Evolutionary conservation across 345 rosid genomes (phyloP).

Genomic region (Hypericum perforatum): DNA sequence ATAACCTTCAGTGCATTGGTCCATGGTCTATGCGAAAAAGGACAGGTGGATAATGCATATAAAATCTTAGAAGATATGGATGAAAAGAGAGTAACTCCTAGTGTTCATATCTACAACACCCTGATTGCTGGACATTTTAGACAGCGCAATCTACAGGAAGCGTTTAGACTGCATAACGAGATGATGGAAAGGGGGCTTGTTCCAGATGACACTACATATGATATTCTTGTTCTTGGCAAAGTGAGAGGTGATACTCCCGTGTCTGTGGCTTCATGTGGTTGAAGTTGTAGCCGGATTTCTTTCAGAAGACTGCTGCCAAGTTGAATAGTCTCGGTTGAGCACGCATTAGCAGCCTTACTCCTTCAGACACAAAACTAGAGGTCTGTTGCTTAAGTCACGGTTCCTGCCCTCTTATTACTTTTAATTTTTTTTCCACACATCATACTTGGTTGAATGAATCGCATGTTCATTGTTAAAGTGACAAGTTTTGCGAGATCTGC

Average conservation of each 20-base stretch:
- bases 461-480: no score
- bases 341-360: no score
- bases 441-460: no score
- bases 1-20: slow-evolving; percentile 39
- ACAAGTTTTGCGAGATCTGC: no score
- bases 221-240: slow-evolving; percentile 51
- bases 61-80: slow-evolving; percentile 61
- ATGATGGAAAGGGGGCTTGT: slow-evolving; percentile 76
- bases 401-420: no score
- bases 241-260: slow-evolving; percentile 6
- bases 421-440: no score
- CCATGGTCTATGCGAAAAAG: slow-evolving; percentile 46
- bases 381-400: no score
- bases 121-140: slow-evolving; percentile 59
- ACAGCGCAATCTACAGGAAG: slow-evolving; percentile 62
- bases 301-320: no score
- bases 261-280: no score
- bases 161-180: slow-evolving; percentile 63
- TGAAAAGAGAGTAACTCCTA: slow-evolving; percentile 39
- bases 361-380: no score
- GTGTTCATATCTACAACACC: slow-evolving; percentile 44
- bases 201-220: slow-evolving; percentile 57
- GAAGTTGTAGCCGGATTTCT: no score
- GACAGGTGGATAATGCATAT: slow-evolving; percentile 46
- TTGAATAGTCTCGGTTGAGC: no score